Evolutionary conservation across 192 early-diverging fungal species (phyloP), one percentile per base, ranked within the genome.

Genomic region (Entomortierella parvispora): DNA sequence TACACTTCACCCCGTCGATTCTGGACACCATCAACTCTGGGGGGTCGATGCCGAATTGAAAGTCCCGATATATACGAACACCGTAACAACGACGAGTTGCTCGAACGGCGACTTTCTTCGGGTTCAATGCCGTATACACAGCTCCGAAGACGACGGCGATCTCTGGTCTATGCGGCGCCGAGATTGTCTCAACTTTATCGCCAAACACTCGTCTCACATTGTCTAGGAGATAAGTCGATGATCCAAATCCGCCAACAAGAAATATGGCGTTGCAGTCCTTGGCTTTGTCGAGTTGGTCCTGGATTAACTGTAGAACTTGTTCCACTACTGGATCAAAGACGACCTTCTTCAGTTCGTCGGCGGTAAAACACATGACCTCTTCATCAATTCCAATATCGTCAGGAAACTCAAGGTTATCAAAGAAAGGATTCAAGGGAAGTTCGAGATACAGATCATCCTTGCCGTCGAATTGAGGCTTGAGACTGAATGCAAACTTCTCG

Each of bases 121-220:
- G 80, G 17, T 79, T 72, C 52, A 83, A 43, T 49, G 80, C 85
- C 46, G 66, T 82, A 33, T 84, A 83, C 7, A 84, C 84, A 1
- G 83, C 86, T 57, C 86, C 86, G 40, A 71, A 79, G 2, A 83
- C 82, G 28, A 87, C 82, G 17, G 83, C 82, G 37, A 76, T 46
- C 66, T 83, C 70, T 0, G 79, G 69, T 29, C 54, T 63, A 18
- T 62, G 10, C 26, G 79, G 79, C 37, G 70, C 68, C n/a, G 63
- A 52, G 50, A 86, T 86, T 45, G 59, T 79, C 26, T 60, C 58
- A 5, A 83, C 82, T 7, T 47, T 52, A 23, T 56, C 58, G 15
- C 53, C 69, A 58, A 79, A 86, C 9, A 42, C 72, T 23, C 75
- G 71, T 54, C 75, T 69, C 0, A 84, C 71, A 49, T 78, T 58